Percentiles rank a stretch among this genome's conserved stretches.
These are phyloP conservation scores for Clarireedia monteithiana DNA, from an alignment of 2,329 filamentous ascomycete species.

Conservation along the genomic window DNA sequence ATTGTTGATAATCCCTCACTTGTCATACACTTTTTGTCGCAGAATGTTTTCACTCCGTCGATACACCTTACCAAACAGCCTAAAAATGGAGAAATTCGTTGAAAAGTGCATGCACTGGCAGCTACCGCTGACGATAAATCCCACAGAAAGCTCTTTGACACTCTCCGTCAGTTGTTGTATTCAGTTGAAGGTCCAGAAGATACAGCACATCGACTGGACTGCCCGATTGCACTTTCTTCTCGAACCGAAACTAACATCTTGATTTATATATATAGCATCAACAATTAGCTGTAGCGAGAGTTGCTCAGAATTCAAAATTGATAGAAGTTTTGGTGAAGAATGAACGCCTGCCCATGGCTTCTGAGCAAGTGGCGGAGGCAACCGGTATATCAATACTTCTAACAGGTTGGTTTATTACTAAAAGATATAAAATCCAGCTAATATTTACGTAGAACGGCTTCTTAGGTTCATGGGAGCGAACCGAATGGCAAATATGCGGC, in stretches of 20 bases:
- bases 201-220: neutral
- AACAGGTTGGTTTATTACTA: neutral
- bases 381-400: neutral
- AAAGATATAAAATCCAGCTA: neutral
- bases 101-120: neutral
- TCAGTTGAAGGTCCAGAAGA: neutral
- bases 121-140: neutral
- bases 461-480: neutral
- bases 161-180: neutral
- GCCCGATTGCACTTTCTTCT: neutral
- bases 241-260: neutral
- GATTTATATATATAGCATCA: neutral
- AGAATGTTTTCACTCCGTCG: no score
- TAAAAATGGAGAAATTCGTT: neutral
- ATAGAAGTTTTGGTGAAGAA: neutral
- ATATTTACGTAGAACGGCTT: neutral
- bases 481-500: neutral
- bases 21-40: no score
- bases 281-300: neutral
- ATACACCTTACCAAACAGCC: no score
- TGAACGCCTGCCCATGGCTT: neutral
- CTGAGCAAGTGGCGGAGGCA: neutral
- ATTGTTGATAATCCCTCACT: no score
- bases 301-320: neutral
- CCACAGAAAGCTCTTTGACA: neutral